These are phyloP conservation scores for Tremella fuciformis DNA, from an alignment of 768 basidiomycete species.

Conservation along the genomic window DNA sequence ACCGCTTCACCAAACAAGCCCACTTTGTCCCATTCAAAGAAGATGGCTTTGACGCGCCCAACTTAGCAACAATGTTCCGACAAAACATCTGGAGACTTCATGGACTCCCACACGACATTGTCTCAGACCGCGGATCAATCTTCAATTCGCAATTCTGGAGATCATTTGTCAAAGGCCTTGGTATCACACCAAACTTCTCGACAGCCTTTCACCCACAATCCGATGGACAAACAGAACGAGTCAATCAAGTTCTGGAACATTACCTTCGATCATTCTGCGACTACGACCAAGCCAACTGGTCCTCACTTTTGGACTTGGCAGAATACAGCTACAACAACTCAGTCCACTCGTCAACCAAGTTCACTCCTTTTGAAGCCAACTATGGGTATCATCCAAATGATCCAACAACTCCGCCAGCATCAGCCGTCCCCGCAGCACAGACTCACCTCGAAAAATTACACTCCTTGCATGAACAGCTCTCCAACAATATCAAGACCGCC, in stretches of 20 bases:
- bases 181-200: conserved; percentile 31
- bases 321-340: conserved; percentile 9
- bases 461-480: not conserved
- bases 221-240: conserved; percentile 55
- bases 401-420: conserved; percentile 48
- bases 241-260: conserved; percentile 55
- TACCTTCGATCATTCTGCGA: conserved; percentile 3
- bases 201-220: conserved; percentile 57
- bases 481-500: conserved; percentile 1
- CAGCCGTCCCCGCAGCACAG: conserved; percentile 52
- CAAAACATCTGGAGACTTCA: conserved; percentile 7
- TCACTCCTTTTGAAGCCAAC: conserved; percentile 4
- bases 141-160: conserved; percentile 6
- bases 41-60: not conserved
- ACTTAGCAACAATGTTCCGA: conserved; percentile 5
- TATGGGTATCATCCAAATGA: conserved; percentile 8
- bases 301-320: not conserved
- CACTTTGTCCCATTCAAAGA: conserved; percentile 54
- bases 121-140: conserved; percentile 11
- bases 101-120: conserved; percentile 12
- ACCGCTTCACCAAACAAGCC: conserved; percentile 53
- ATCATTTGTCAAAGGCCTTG: conserved; percentile 12
- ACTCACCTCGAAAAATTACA: not conserved
- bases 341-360: conserved; percentile 3
- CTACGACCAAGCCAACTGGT: conserved; percentile 10